phyloP scores from a whole-genome alignment of 208 protist species.

The Leishmania braziliensis region DNA sequence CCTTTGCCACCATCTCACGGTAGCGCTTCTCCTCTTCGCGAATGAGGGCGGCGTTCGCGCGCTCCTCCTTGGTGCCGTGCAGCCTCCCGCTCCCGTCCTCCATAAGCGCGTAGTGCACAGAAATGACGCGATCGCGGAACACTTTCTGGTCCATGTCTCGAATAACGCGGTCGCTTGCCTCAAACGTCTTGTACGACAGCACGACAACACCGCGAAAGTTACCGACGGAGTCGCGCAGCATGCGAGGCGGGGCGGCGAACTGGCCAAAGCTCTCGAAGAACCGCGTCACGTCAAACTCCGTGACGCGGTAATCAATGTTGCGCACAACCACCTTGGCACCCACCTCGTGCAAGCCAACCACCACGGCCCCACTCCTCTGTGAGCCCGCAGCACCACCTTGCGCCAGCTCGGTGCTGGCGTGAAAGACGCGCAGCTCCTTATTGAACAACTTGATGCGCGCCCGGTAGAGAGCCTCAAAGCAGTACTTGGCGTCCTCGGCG shows the following conservation, averaged over 20 bases:
- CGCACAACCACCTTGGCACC: slow-evolving; percentile 84
- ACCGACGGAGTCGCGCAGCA: slow-evolving; percentile 76
- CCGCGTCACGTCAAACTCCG: slow-evolving; percentile 77
- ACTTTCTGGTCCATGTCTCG: slow-evolving; percentile 70
- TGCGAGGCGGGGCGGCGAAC: slow-evolving; percentile 85
- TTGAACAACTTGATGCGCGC: slow-evolving; percentile 71
- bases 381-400: slow-evolving; percentile 20
- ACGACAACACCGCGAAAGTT: slow-evolving; percentile 77
- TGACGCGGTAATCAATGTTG: slow-evolving; percentile 67
- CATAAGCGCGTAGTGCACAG: slow-evolving; percentile 80
- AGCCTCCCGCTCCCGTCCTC: slow-evolving; percentile 81
- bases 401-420: slow-evolving; percentile 66
- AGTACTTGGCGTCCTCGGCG: slow-evolving; percentile 89
- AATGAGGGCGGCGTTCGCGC: slow-evolving; percentile 74
- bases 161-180: slow-evolving; percentile 68
- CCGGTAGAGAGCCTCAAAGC: slow-evolving; percentile 74
- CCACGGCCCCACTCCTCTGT: slow-evolving; percentile 18
- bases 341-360: slow-evolving; percentile 74
- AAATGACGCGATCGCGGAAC: slow-evolving; percentile 69
- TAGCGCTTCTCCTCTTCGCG: slow-evolving; percentile 73
- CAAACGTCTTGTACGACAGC: slow-evolving; percentile 82
- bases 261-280: slow-evolving; percentile 84
- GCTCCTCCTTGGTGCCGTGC: slow-evolving; percentile 78
- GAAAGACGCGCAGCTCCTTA: slow-evolving; percentile 63
- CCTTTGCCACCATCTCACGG: slow-evolving; percentile 52